These are phyloP conservation scores for Penicillium dipodomyicola DNA, from an alignment of 495 filamentous ascomycete species.

Conservation along the genomic window DNA sequence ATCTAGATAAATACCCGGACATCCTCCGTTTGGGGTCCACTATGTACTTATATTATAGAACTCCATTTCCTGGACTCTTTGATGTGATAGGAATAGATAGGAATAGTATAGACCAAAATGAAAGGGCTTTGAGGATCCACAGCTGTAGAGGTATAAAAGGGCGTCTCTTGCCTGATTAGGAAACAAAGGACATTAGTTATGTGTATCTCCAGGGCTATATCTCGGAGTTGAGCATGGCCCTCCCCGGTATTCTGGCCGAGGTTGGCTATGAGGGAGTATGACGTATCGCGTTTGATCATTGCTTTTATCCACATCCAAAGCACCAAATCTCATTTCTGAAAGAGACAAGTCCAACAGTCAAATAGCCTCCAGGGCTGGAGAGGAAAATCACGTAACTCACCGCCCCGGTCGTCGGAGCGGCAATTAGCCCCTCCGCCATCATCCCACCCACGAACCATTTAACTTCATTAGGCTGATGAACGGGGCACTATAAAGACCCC, in stretches of 20 bases:
- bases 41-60: background rate
- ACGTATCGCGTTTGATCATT: background rate
- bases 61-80: no score
- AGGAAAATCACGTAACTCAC: background rate
- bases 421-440: slow-evolving; percentile 27
- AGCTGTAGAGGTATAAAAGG: no score
- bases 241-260: background rate
- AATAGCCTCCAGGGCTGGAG: background rate
- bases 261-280: background rate
- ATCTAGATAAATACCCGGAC: background rate
- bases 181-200: no score
- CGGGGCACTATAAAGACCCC: slow-evolving; percentile 20
- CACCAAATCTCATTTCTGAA: background rate
- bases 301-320: background rate
- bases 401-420: slow-evolving; percentile 30
- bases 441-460: slow-evolving; percentile 26
- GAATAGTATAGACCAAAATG: no score
- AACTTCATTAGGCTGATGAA: slow-evolving; percentile 1
- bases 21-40: background rate
- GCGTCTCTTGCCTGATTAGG: no score
- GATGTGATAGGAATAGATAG: no score
- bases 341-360: background rate
- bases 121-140: no score
- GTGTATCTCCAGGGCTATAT: no score
- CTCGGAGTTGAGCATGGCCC: background rate